Evolutionary conservation across 169 alveolate species (phyloP), one percentile per base, ranked within the genome.

Genomic region (Theileria sp.): DNA sequence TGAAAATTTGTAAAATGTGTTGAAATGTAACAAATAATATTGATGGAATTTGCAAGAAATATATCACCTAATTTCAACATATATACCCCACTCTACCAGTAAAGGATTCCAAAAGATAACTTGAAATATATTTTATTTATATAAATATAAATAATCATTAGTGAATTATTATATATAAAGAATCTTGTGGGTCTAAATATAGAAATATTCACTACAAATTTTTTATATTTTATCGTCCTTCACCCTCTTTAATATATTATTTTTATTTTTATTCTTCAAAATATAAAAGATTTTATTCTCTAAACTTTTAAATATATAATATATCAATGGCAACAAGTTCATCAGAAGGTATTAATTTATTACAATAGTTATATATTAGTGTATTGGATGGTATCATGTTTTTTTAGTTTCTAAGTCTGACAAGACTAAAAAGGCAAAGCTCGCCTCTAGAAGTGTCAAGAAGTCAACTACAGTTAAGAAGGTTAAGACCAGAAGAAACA

Each of bases 401-500:
- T 17, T 25, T 51, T 15, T 78, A 75, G 87, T 28, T 13, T 19
- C 87, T 62, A 60, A 70, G 76, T 76, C 79, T 51, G 87, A 66
- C 23, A 70, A 77, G 84, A 80, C 79, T 54, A 85, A 78, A 79
- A 76, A 85, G 85, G 91, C 91, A 65, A 78, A 68, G 75, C 65
- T 69, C 69, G 91, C 91, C 58, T 79, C 87, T 70, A 79, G 72
- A 54, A 60, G 81, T 50, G 91, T 85, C 26, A 85, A 85, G 87
- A 85, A 79, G 85, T 54, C 91, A 25, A 73, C 87, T 25, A 68
- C 84, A 21, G 73, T 67, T 26, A 78, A 77, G 87, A 79, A 75
- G 77, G 64, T 51, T 80, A 85, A 85, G 60, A 62, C 79, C 69
- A 77, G 91, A 74, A 77, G 84, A 62, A 85, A 85, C 61, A 85